Conservation (phyloP, 345 rosid species). For the Cochlearia excelsa region DNA sequence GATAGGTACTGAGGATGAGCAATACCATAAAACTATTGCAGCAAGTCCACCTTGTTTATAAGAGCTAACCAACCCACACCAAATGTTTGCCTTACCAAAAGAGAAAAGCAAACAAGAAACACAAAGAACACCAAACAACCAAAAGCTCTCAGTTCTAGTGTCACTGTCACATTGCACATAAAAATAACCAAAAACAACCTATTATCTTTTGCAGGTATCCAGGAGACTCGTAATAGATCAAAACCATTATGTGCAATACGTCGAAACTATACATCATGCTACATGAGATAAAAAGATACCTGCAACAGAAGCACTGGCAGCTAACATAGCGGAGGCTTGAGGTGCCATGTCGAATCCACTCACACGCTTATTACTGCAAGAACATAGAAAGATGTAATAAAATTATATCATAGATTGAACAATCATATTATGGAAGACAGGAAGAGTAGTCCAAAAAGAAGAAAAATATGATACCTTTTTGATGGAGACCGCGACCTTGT, state of each 20-base stretch:
- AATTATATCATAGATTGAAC: background rate
- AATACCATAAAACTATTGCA: constrained; percentile 71
- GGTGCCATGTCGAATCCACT: constrained; percentile 94
- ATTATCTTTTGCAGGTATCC: background rate
- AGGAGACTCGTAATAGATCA: constrained; percentile 37
- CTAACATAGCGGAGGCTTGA: constrained; percentile 72
- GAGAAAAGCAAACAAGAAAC: constrained; percentile 74
- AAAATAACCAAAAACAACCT: constrained; percentile 39
- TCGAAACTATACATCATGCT: constrained; percentile 48
- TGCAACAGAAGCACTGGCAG: constrained; percentile 51
- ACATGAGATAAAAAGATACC: constrained; percentile 39
- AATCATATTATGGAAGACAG: background rate
- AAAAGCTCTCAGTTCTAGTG: constrained; percentile 65
- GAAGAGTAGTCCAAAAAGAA: constrained; percentile 12
- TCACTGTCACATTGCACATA: constrained; percentile 42
- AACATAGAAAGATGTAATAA: no score
- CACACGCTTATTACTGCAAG: constrained; percentile 60
- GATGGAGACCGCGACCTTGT: constrained; percentile 70
- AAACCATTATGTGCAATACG: constrained; percentile 45
- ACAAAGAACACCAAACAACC: constrained; percentile 60
- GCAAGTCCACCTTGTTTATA: constrained; percentile 68
- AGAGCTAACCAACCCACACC: constrained; percentile 84
- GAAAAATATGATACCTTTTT: constrained; percentile 55
- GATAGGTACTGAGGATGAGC: constrained; percentile 69
- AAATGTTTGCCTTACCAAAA: constrained; percentile 76